Conservation (phyloP, 345 rosid species). For the Lenwebbia sp. region DNA sequence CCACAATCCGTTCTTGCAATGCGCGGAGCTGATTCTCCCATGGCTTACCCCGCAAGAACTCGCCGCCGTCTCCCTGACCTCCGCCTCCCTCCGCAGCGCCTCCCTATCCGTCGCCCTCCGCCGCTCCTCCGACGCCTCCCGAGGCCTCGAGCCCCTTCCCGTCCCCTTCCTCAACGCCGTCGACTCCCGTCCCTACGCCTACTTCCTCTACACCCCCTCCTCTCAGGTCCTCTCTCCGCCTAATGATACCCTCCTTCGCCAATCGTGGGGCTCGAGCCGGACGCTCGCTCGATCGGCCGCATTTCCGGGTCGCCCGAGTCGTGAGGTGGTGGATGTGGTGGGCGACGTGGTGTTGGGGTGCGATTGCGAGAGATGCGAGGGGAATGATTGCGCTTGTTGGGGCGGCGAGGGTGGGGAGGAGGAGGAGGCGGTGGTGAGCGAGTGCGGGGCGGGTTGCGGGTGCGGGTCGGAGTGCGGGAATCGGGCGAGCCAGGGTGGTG, state of each 20-base stretch:
- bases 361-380: slow-evolving; percentile 36
- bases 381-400: slow-evolving; percentile 18
- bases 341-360: slow-evolving; percentile 22
- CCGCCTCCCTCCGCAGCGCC: slow-evolving; percentile 31
- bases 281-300: background rate
- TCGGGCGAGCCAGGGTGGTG: slow-evolving; percentile 54
- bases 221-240: slow-evolving; percentile 29
- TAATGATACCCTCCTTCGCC: slow-evolving; percentile 15
- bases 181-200: slow-evolving; percentile 36
- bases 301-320: background rate
- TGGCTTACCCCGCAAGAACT: slow-evolving; percentile 60
- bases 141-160: slow-evolving; percentile 41
- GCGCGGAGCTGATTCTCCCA: slow-evolving; percentile 44
- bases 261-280: slow-evolving; percentile 41
- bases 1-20: background rate
- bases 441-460: slow-evolving; percentile 61
- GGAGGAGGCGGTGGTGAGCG: slow-evolving; percentile 15
- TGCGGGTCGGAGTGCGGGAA: slow-evolving; percentile 54
- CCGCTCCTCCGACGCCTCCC: slow-evolving; percentile 61
- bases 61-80: slow-evolving; percentile 37
- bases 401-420: slow-evolving; percentile 12
- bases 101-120: slow-evolving; percentile 27
- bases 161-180: slow-evolving; percentile 40
- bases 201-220: slow-evolving; percentile 57
- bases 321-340: background rate